phyloP scores from a whole-genome alignment of 2,329 filamentous ascomycete species.

The Penicillium olsonii region DNA sequence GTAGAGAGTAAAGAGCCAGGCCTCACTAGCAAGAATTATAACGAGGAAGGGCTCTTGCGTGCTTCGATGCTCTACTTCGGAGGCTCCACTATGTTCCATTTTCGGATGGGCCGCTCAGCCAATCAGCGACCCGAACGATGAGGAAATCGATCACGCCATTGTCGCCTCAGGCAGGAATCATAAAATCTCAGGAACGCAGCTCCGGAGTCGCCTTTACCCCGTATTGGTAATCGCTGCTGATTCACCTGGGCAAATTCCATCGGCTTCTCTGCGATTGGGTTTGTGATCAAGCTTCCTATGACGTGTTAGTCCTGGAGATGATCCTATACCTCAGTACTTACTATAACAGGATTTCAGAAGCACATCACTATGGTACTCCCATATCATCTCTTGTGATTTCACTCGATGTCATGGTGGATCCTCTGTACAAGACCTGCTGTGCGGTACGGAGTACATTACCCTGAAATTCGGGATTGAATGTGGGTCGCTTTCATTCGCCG shows the following conservation, averaged over 20 bases:
- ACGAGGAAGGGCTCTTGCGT: slow-evolving; percentile 51
- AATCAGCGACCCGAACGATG: background rate
- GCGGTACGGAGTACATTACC: background rate
- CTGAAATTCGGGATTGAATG: background rate
- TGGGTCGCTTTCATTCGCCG: background rate
- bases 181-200: background rate
- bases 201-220: background rate
- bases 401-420: background rate
- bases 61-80: background rate
- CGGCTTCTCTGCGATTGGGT: background rate
- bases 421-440: background rate
- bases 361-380: too few species aligned
- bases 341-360: too few species aligned
- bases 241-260: background rate
- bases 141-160: background rate
- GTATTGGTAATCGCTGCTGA: background rate
- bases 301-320: too few species aligned
- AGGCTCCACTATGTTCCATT: background rate
- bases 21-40: slow-evolving; percentile 54
- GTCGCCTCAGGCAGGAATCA: background rate
- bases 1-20: slow-evolving; percentile 28
- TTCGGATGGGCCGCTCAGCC: background rate
- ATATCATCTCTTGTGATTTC: background rate
- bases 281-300: background rate
- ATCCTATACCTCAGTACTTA: too few species aligned